A percentile compares a stretch with the other conserved stretches of the same genome.
Evolutionary conservation across 768 basidiomycete genomes (phyloP).

Genomic region (Cubamyces lactineus): DNA sequence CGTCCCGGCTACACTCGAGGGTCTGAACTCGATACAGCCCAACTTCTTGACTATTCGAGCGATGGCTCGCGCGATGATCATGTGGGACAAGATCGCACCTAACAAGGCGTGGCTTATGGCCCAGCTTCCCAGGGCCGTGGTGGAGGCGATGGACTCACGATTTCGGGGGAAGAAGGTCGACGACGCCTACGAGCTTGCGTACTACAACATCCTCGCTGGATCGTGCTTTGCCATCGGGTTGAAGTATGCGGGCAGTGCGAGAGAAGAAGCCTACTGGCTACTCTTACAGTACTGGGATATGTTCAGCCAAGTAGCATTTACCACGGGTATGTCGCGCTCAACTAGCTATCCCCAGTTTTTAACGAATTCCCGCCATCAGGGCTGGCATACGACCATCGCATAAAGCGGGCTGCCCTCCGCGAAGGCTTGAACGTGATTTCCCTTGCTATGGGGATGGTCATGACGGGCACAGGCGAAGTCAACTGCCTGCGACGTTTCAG

Average conservation of each 20-base stretch:
- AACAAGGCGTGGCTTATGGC: slow-evolving; percentile 71
- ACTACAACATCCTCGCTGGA: slow-evolving; percentile 89
- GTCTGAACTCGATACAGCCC: slow-evolving; percentile 85
- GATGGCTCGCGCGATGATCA: slow-evolving; percentile 75
- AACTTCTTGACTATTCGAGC: slow-evolving; percentile 84
- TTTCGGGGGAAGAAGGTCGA: slow-evolving; percentile 54
- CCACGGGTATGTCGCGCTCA: slow-evolving; percentile 54
- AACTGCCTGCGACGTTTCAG: slow-evolving; percentile 85
- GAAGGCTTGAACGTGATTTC: slow-evolving; percentile 89
- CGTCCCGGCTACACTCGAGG: slow-evolving; percentile 79
- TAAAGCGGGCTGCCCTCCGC: slow-evolving; percentile 84
- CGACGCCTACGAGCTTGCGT: slow-evolving; percentile 83
- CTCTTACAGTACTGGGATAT: slow-evolving; percentile 82
- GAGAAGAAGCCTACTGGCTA: slow-evolving; percentile 84
- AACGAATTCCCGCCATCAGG: slow-evolving; percentile 44
- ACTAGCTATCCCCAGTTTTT: no score
- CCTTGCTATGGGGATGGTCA: slow-evolving; percentile 86
- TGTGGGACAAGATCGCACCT: slow-evolving; percentile 82
- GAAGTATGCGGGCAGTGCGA: slow-evolving; percentile 93
- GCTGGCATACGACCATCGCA: slow-evolving; percentile 82
- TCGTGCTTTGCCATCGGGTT: slow-evolving; percentile 90
- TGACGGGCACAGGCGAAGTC: slow-evolving; percentile 97
- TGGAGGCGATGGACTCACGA: slow-evolving; percentile 56
- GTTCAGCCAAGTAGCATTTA: slow-evolving; percentile 71
- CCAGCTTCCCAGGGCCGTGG: slow-evolving; percentile 73